Evolutionary conservation across 495 filamentous ascomycete genomes (phyloP).

Genomic region (Trichoderma erinaceum): DNA sequence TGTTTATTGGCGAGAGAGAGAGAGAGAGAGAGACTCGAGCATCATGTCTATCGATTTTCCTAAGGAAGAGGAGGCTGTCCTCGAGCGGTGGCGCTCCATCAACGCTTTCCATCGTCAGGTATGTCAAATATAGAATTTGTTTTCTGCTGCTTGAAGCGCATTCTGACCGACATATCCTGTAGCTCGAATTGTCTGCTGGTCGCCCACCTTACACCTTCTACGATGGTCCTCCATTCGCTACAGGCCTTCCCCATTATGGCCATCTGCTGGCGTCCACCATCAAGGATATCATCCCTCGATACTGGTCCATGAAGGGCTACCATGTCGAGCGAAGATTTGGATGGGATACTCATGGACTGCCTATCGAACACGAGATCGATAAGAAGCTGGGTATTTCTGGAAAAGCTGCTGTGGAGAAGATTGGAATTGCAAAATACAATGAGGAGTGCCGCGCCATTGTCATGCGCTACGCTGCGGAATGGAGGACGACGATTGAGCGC

Average conservation of each 20-base stretch:
- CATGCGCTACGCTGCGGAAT: constrained; percentile 86
- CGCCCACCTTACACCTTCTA: constrained; percentile 77
- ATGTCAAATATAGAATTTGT: neutral
- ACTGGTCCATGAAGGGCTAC: constrained; percentile 96
- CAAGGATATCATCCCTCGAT: constrained; percentile 93
- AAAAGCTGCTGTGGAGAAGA: constrained; percentile 75
- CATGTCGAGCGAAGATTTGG: constrained; percentile 69
- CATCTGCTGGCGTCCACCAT: constrained; percentile 94
- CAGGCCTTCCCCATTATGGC: constrained; percentile 88
- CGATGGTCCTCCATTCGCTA: constrained; percentile 57
- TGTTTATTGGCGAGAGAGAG: neutral
- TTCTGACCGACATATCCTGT: constrained; percentile 7
- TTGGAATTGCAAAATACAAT: constrained; percentile 91
- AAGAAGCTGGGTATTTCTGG: constrained; percentile 91
- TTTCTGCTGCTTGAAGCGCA: neutral
- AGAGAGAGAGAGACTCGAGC: neutral
- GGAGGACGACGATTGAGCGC: constrained; percentile 82
- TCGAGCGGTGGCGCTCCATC: constrained; percentile 82
- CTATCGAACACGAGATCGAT: constrained; percentile 97
- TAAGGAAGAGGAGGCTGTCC: constrained; percentile 76
- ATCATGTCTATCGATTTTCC: constrained; percentile 87
- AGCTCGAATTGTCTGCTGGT: constrained; percentile 50
- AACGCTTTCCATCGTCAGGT: constrained; percentile 77
- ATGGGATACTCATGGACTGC: constrained; percentile 92
- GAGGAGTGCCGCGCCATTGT: constrained; percentile 89